These are phyloP conservation scores for Arthrobotrys sphaeroides DNA, from an alignment of 2,329 filamentous ascomycete species.

Conservation along the genomic window DNA sequence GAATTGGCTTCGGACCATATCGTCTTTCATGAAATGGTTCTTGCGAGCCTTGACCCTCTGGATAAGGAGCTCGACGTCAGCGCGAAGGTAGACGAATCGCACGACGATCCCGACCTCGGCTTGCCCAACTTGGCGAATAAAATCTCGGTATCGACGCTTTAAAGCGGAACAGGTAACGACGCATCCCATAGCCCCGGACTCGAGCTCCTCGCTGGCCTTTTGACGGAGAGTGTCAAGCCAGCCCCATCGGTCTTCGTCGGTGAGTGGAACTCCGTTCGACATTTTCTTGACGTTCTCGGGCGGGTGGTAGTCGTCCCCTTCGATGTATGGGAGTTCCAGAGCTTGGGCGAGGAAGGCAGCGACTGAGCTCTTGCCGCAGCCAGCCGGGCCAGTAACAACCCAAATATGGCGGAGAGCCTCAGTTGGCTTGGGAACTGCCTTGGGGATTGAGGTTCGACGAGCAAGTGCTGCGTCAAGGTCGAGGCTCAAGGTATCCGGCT, in stretches of 20 bases:
- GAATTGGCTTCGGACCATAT: conserved; percentile 95
- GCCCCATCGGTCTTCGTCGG: conserved; percentile 95
- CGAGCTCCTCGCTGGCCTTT: conserved; percentile 69
- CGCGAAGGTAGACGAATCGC: conserved; percentile 91
- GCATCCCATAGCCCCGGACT: conserved; percentile 74
- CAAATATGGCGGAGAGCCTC: conserved; percentile 63
- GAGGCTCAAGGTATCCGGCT: conserved; percentile 51
- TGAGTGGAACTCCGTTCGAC: conserved; percentile 81
- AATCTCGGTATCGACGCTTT: conserved; percentile 96
- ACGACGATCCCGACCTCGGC: conserved; percentile 77
- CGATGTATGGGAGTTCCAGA: conserved; percentile 65
- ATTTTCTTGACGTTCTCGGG: conserved; percentile 89
- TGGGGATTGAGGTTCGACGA: conserved; percentile 37
- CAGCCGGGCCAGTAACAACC: conserved; percentile 67
- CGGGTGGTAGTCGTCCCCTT: conserved; percentile 75
- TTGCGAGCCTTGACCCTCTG: conserved; percentile 77
- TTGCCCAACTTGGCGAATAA: conserved; percentile 82
- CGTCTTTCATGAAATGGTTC: conserved; percentile 93
- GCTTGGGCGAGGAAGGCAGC: conserved; percentile 63
- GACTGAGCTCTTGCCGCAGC: conserved; percentile 68
- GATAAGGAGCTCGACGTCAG: conserved; percentile 77
- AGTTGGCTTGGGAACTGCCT: conserved; percentile 21
- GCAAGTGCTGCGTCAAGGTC: conserved; percentile 51
- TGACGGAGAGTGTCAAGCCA: conserved; percentile 85
- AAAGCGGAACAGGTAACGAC: conserved; percentile 95